phyloP scores from a whole-genome alignment of 768 basidiomycete genomes.

The Leucogyrophana mollusca region DNA sequence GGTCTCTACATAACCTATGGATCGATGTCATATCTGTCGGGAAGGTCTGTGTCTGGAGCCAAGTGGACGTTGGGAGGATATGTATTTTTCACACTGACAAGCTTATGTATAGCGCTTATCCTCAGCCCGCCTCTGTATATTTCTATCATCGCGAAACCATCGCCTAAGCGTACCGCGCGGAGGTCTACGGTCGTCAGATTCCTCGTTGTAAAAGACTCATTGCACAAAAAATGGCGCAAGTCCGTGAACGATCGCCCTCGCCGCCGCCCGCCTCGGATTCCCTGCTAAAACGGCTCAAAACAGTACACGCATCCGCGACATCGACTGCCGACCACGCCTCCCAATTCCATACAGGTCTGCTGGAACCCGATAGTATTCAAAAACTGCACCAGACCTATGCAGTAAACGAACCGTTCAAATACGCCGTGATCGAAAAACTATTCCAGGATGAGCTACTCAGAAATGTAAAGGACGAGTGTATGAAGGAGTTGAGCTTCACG shows the following conservation, averaged over 20 bases:
- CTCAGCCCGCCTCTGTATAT: no score
- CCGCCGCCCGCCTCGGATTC: constrained; percentile 26
- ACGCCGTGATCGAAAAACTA: constrained; percentile 76
- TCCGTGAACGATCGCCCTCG: constrained; percentile 46
- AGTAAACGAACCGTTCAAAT: constrained; percentile 71
- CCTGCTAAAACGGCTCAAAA: constrained; percentile 37
- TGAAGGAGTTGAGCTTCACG: constrained; percentile 74
- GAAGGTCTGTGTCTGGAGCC: no score
- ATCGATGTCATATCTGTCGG: no score
- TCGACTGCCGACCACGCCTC: constrained; percentile 15
- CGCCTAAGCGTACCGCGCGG: no score
- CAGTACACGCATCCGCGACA: constrained; percentile 27
- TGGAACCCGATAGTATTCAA: constrained; percentile 56
- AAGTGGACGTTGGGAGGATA: no score
- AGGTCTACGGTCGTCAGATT: no score
- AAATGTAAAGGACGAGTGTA: constrained; percentile 82
- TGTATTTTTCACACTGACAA: no score
- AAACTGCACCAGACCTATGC: constrained; percentile 56
- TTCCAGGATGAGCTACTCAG: constrained; percentile 82
- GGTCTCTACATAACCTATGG: no score
- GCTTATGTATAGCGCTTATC: no score
- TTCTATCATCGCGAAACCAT: no score
- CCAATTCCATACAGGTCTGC: constrained; percentile 41
- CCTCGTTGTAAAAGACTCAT: no score
- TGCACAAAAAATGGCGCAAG: constrained; percentile 47